Evolutionary conservation across 805 yeast genomes (phyloP), one percentile per base, ranked within the genome.

Genomic region (Starmerella apicola): DNA sequence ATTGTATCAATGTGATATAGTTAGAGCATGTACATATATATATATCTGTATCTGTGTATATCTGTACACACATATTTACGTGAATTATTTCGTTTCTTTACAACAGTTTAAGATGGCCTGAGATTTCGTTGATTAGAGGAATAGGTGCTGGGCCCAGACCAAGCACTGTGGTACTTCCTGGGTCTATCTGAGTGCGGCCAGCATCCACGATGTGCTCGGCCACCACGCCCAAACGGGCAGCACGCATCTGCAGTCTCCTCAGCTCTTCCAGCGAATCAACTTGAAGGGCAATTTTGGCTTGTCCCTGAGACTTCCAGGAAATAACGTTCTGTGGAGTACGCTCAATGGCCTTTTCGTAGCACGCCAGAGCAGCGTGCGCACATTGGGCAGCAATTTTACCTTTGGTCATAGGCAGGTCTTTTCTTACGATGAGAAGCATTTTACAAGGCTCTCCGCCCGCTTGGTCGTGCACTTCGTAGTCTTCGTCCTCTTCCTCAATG

Each of bases 371-470:
- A n/a, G 98, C 98, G 63, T 91, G 99, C 28, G 85, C 78, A 60
- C 97, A 88, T 57, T 91, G 99, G 5, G 98, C 98, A 4, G 97
- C 96, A 2, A 82, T 78, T 57, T 91, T 91, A 18, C 99, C 99
- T 60, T 83, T 84, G 24, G 80, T 76, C 97, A 91, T 91, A 32
- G 75, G 78, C 45, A 91, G 64, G 57, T 91, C 98, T 22, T 78
- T 81, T 44, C 98, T 74, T 4, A 91, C 84, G 3, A 85, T 75
- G 20, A 91, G 64, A 0, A 91, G 85, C 95, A 88, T 80, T 52
- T 61, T 61, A 46, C 37, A 46, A 18, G 42, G 48, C 42, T 37
- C 45, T 21, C 23, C 44, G 16, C 19, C 19, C 16, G 16, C 32
- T 19, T 23, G 35, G 31, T 46, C 45, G 2, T 20, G 19, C 26